Percentiles rank a stretch among this genome's conserved stretches.
These are phyloP conservation scores for Phialocephala sp. DNA, from an alignment of 2,329 filamentous ascomycete species.

Conservation along the genomic window DNA sequence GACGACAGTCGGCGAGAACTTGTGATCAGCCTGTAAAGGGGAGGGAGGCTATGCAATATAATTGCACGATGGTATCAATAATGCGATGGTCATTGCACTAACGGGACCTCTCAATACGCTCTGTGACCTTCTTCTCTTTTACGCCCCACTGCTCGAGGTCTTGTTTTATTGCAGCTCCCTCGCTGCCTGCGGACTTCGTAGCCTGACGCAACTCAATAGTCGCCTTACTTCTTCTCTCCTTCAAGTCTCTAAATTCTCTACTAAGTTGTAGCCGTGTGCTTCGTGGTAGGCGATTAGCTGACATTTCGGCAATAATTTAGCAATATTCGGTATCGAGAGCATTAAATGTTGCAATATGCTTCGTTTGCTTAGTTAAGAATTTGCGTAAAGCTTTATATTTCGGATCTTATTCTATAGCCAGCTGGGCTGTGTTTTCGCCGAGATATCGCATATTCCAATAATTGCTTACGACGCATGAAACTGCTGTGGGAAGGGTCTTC, in stretches of 20 bases:
- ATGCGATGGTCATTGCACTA: constrained; percentile 4
- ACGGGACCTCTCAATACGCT: constrained; percentile 24
- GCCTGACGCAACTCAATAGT: constrained; percentile 21
- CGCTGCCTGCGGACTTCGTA: constrained; percentile 12
- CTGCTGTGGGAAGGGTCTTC: too few relatives aligned
- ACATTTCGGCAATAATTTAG: constrained; percentile 21
- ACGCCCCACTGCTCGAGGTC: constrained; percentile 19
- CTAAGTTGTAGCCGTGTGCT: constrained; percentile 23
- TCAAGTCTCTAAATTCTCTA: constrained; percentile 23
- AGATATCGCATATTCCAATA: too few relatives aligned
- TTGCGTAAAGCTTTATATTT: constrained; percentile 20
- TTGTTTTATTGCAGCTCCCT: constrained; percentile 25
- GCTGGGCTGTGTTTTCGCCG: too few relatives aligned
- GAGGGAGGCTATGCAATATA: constrained; percentile 3
- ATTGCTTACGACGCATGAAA: too few relatives aligned
- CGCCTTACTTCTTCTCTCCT: constrained; percentile 19
- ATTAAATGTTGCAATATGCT: constrained; percentile 16
- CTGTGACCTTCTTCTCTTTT: constrained; percentile 24
- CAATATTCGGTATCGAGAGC: constrained; percentile 18
- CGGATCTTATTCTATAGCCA: too few relatives aligned
- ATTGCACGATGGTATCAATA: constrained; percentile 5
- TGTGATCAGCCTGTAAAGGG: constrained; percentile 17
- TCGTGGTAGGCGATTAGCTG: constrained; percentile 22
- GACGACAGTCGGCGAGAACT: neutral
- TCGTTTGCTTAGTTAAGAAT: constrained; percentile 15